Evolutionary conservation across 2,329 filamentous ascomycete genomes (phyloP), one percentile per base, ranked within the genome.

Genomic region (Colletotrichum lindemuthianum): DNA sequence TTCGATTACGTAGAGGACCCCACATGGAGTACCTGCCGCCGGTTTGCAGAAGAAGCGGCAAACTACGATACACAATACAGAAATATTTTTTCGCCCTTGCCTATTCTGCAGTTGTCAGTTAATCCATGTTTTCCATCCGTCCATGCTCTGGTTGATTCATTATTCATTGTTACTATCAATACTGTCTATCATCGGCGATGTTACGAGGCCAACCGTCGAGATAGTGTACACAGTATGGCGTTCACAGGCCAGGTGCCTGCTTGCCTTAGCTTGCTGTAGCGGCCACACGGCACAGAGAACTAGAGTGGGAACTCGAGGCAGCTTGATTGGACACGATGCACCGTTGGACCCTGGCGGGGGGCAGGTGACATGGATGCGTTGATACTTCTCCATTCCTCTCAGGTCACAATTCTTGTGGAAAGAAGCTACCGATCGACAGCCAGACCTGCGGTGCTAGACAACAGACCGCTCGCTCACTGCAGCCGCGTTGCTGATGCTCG

Each of bases 301-400:
- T 33, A 32, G n/a, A 60, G 49, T 55, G 49, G 50, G 44, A 36
- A 53, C 49, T 41, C 43, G 49, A 37, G 49, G 37, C 50, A 4
- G 44, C 15, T 4, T 60, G 44, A 47, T 37, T 59, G 51, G 34
- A 8, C 33, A 15, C 39, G 10, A 32, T 48, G 43, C 45, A 12
- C 12, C 34, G 12, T 40, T 15, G 36, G 37, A 47, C 32, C 51
- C 59, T 47, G 39, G 13, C 24, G 33, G 44, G 34, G 57, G 24
- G 44, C 44, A 45, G 49, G 44, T 64, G 24, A 54, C 60, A 55
- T 55, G 57, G 56, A 57, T 54, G 47, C 53, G 51, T 16, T 8
- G 43, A 16, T 61, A 45, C 40, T 61, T 54, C 50, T 65, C 44
- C 51, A 45, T 32, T 39, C 43, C 15, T 49, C 47, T 12, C n/a